Conservation (phyloP, 2,329 filamentous ascomycete genomes). For the Mycocentrospora acerina region DNA sequence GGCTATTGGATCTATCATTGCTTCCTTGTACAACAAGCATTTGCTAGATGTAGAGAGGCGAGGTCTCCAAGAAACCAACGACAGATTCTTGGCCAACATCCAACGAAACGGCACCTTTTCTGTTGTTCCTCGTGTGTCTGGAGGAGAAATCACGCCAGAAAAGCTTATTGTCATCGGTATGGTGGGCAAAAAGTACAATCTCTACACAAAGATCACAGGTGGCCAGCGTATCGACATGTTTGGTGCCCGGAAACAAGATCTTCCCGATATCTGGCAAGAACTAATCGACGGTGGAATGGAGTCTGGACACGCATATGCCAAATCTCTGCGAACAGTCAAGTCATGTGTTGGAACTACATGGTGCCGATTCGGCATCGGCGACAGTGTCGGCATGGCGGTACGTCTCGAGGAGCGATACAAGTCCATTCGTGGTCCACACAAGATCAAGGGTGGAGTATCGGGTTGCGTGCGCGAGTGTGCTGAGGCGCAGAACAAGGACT, state of each 20-base stretch:
- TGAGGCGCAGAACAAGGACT: conserved; percentile 91
- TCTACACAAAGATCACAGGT: conserved; percentile 92
- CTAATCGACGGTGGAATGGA: conserved; percentile 85
- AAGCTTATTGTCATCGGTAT: conserved; percentile 81
- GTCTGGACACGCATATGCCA: conserved; percentile 87
- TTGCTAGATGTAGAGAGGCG: conserved; percentile 70
- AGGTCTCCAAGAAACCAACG: conserved; percentile 87
- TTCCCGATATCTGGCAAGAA: conserved; percentile 77
- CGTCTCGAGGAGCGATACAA: conserved; percentile 89
- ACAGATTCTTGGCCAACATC: conserved; percentile 84
- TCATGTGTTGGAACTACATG: conserved; percentile 89
- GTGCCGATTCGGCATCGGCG: conserved; percentile 86
- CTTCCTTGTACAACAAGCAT: conserved; percentile 81
- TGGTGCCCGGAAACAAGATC: conserved; percentile 83
- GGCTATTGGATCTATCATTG: conserved; percentile 75
- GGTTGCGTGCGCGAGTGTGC: conserved; percentile 92
- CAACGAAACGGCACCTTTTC: conserved; percentile 90
- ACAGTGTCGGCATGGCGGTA: conserved; percentile 89
- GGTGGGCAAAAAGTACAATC: conserved; percentile 78
- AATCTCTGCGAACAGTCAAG: conserved; percentile 86
- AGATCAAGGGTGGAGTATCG: conserved; percentile 86
- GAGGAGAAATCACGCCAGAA: conserved; percentile 84
- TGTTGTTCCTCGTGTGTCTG: conserved; percentile 79
- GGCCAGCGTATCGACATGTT: conserved; percentile 94
- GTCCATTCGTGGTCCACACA: conserved; percentile 84